These are phyloP conservation scores for Anacardium occidentale DNA, from an alignment of 345 rosid genomes.

Conservation along the genomic window DNA sequence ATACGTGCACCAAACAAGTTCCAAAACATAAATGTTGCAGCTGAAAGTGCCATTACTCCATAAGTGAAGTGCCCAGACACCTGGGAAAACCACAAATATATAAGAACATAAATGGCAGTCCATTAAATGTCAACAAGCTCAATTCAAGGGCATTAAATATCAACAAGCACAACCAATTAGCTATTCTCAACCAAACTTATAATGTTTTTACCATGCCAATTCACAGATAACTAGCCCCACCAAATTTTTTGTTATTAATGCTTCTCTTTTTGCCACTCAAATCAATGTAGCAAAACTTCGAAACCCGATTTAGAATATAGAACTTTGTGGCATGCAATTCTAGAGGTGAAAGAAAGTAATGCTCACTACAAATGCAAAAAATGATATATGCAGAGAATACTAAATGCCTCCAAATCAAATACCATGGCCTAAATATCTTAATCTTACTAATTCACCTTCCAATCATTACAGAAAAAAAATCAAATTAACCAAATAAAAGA, in stretches of 20 bases:
- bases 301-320: too few species aligned
- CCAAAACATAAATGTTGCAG: constrained; percentile 92
- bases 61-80: constrained; percentile 94
- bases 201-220: neutral
- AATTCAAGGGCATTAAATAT: neutral
- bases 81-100: constrained; percentile 35
- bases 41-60: constrained; percentile 97
- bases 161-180: neutral
- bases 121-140: constrained; percentile 7
- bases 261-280: too few species aligned
- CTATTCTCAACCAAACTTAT: neutral
- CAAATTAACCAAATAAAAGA: neutral
- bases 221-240: neutral
- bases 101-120: constrained; percentile 8
- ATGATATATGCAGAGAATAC: too few species aligned
- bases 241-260: neutral
- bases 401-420: neutral
- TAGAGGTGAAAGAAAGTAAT: too few species aligned
- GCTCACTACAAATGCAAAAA: too few species aligned
- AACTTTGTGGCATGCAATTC: too few species aligned
- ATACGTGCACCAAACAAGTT: constrained; percentile 65
- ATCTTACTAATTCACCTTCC: constrained; percentile 6
- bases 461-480: neutral
- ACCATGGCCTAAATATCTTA: constrained; percentile 1
- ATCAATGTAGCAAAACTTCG: too few species aligned